Evolutionary conservation across 768 basidiomycete genomes (phyloP), one percentile per base, ranked within the genome.

Genomic region (Arthromyces matolae): DNA sequence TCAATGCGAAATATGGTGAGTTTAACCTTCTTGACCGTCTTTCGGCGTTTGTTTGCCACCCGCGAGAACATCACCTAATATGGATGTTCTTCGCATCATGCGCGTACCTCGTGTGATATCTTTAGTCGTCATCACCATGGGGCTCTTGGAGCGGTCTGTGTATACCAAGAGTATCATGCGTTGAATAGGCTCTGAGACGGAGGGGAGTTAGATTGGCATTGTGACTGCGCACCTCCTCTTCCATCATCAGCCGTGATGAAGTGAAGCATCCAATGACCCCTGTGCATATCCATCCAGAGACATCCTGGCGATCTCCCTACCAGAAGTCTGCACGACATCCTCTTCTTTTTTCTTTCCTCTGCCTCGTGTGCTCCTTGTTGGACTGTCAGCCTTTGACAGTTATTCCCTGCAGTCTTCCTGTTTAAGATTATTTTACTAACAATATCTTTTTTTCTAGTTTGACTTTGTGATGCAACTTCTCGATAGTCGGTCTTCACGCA

Each of bases 401-500:
- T n/a, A n/a, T n/a, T n/a, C n/a, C n/a, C n/a, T n/a, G n/a, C n/a
- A n/a, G n/a, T n/a, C n/a, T n/a, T n/a, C n/a, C n/a, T n/a, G n/a
- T n/a, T n/a, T n/a, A n/a, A n/a, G n/a, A n/a, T n/a, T n/a, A n/a
- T n/a, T 41, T 36, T 49, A 32, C 43, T 44, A 27, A 53, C 40
- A 23, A 42, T n/a, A n/a, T n/a, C n/a, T 22, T 34, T 14, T 14
- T 3, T 27, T 45, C 7, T 57, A 92, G 85, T 99, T 95, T 68
- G 96, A 98, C 72, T 96, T 95, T 68, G 70, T 95, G 49, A 97
- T 99, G 95, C 93, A 96, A 61, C 81, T 90, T 37, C 81, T 99
- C 53, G 96, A 99, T 70, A 94, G 92, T 61, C 83, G 96, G 50
- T 90, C 95, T 3, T 97, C 94, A 3, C 83, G 96, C 35, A 97